Evolutionary conservation across 371 early-diverging fungal species (phyloP).

Genomic region (Capniomyces stellatus): DNA sequence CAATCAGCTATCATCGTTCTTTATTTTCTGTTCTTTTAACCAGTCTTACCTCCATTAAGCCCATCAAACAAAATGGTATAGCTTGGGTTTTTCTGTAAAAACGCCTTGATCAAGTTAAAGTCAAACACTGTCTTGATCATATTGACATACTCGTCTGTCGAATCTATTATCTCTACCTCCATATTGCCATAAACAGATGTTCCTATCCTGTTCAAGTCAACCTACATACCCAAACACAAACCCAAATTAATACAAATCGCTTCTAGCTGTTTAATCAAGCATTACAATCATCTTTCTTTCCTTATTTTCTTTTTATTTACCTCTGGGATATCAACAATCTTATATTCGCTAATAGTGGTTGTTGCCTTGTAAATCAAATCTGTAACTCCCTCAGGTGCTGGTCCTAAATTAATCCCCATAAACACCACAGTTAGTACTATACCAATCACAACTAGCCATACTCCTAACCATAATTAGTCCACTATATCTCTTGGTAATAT

Average conservation of each 20-base stretch:
- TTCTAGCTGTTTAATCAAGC: no score
- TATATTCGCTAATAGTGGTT: constrained; percentile 47
- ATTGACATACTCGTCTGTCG: constrained; percentile 70
- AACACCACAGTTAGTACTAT: background rate
- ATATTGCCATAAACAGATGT: constrained; percentile 34
- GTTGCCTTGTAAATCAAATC: constrained; percentile 69
- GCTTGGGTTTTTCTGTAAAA: constrained; percentile 43
- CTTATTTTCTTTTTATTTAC: background rate
- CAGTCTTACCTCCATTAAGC: constrained; percentile 59
- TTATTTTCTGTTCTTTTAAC: no score
- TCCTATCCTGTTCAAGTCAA: constrained; percentile 61
- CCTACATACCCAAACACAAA: constrained; percentile 2
- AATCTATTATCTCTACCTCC: constrained; percentile 72
- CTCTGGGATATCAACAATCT: constrained; percentile 31
- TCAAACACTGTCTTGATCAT: constrained; percentile 84
- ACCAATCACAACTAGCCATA: no score
- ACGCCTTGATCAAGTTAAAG: constrained; percentile 56
- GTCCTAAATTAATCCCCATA: constrained; percentile 19
- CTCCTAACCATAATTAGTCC: no score
- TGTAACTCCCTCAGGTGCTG: constrained; percentile 88
- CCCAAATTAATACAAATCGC: no score
- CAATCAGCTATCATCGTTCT: no score
- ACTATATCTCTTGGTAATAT: no score
- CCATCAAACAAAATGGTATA: constrained; percentile 87
- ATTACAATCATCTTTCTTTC: no score